phyloP scores from a whole-genome alignment of 306 rosid species.

The Alnus rubra region DNA sequence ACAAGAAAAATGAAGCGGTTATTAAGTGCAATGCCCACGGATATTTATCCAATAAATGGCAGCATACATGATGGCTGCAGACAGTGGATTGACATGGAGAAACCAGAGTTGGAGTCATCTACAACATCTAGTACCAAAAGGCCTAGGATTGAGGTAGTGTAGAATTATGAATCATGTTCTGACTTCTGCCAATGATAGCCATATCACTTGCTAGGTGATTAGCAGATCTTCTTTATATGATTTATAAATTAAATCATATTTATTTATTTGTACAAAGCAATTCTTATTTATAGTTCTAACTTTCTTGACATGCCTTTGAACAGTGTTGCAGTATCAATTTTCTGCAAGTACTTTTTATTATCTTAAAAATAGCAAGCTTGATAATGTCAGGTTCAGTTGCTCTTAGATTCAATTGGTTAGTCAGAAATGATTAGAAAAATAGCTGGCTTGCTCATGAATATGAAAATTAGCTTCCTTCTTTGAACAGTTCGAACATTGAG shows the following conservation, averaged over 20 bases:
- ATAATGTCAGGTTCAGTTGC: not conserved
- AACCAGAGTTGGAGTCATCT: slow-evolving; percentile 8
- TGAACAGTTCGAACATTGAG: not conserved
- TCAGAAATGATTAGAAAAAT: not conserved
- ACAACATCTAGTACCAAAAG: slow-evolving; percentile 6
- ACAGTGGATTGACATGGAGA: slow-evolving; percentile 13
- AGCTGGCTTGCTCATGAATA: not conserved
- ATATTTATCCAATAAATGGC: not conserved
- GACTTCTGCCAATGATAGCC: not conserved
- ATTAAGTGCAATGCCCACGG: not conserved
- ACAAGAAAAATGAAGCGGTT: slow-evolving; percentile 17
- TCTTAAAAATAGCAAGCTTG: not conserved
- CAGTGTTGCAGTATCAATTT: not conserved
- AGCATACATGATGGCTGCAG: not conserved
- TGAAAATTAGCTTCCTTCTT: not conserved
- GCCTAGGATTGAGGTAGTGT: slow-evolving; percentile 25
- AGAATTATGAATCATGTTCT: not conserved
- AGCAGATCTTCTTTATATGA: not conserved
- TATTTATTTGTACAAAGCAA: not conserved
- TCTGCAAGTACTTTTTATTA: not conserved
- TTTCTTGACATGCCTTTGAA: not conserved
- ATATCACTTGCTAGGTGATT: not conserved
- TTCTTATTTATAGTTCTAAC: not conserved
- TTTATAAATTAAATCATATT: too few relatives aligned
- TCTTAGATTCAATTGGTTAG: not conserved